A percentile compares a stretch with the other conserved stretches of the same genome.
Conservation (phyloP, 2,329 filamentous ascomycete species). For the Fusarium brachygibbosum region DNA sequence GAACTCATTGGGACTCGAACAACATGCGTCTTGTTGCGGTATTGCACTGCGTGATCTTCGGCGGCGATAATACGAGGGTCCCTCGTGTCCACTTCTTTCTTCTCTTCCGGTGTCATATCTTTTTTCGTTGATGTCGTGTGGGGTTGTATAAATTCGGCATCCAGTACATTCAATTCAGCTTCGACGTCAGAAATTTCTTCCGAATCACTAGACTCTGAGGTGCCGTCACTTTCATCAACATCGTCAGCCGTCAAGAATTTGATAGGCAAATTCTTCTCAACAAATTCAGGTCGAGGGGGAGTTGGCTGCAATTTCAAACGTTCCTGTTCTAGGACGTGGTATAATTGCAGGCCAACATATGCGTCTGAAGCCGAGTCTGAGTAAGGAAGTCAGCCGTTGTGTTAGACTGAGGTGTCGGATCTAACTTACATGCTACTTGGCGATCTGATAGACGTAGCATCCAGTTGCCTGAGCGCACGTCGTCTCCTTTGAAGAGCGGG, state of each 20-base stretch:
- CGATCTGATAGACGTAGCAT: conserved; percentile 68
- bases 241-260: conserved; percentile 57
- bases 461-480: conserved; percentile 84
- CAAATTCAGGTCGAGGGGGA: conserved; percentile 77
- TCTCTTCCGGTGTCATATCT: neutral
- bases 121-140: neutral
- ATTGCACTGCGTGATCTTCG: conserved; percentile 56
- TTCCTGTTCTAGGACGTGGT: conserved; percentile 76
- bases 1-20: conserved; percentile 50
- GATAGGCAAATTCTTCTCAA: conserved; percentile 76
- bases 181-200: conserved; percentile 32
- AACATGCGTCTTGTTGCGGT: conserved; percentile 51
- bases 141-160: conserved; percentile 5
- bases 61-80: conserved; percentile 62
- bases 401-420: neutral
- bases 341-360: conserved; percentile 83
- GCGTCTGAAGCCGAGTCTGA: conserved; percentile 84
- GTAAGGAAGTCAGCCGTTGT: conserved; percentile 10
- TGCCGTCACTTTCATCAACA: conserved; percentile 52
- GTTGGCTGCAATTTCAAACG: conserved; percentile 74
- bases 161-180: conserved; percentile 1
- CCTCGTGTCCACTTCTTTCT: neutral
- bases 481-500: conserved; percentile 79
- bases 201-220: conserved; percentile 47
- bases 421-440: conserved; percentile 76